Evolutionary conservation across 495 filamentous ascomycete species (phyloP).

Genomic region (Sordaria brevicollis): DNA sequence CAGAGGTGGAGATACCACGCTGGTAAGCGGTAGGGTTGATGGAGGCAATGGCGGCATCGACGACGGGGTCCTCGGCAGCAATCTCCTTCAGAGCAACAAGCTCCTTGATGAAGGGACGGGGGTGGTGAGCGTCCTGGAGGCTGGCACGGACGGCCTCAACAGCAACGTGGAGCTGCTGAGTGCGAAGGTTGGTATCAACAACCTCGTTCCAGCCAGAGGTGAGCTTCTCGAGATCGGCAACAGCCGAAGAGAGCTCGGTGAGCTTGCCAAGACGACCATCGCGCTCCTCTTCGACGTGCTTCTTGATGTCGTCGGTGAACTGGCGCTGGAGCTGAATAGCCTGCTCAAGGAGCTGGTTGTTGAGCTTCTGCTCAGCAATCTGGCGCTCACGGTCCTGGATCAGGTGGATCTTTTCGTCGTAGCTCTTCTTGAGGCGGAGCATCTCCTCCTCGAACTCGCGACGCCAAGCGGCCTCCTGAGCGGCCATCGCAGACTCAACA

Average conservation of each 20-base stretch:
- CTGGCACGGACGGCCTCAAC: constrained; percentile 83
- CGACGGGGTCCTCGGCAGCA: constrained; percentile 67
- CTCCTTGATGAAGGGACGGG: constrained; percentile 80
- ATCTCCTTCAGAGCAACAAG: constrained; percentile 91
- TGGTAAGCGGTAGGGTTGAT: constrained; percentile 94
- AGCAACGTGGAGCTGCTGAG: constrained; percentile 89
- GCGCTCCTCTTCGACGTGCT: constrained; percentile 81
- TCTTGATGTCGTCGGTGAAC: constrained; percentile 66
- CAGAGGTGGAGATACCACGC: constrained; percentile 69
- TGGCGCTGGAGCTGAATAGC: constrained; percentile 76
- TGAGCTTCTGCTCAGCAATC: constrained; percentile 65
- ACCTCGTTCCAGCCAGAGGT: constrained; percentile 78
- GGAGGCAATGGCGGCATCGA: constrained; percentile 82
- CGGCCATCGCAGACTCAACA: constrained; percentile 60
- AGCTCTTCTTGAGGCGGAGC: constrained; percentile 59
- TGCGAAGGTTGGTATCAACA: constrained; percentile 79
- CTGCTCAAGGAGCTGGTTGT: constrained; percentile 85
- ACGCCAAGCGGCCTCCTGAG: constrained; percentile 68
- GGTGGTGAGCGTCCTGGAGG: constrained; percentile 60
- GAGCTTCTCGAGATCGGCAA: constrained; percentile 74
- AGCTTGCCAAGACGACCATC: constrained; percentile 79
- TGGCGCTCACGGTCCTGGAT: constrained; percentile 65
- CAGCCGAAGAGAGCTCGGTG: constrained; percentile 60
- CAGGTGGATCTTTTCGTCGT: constrained; percentile 66
- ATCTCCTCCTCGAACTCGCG: constrained; percentile 87